phyloP scores from a whole-genome alignment of 1,139 yeast genomes.

The Suhomyces coccinellae region DNA sequence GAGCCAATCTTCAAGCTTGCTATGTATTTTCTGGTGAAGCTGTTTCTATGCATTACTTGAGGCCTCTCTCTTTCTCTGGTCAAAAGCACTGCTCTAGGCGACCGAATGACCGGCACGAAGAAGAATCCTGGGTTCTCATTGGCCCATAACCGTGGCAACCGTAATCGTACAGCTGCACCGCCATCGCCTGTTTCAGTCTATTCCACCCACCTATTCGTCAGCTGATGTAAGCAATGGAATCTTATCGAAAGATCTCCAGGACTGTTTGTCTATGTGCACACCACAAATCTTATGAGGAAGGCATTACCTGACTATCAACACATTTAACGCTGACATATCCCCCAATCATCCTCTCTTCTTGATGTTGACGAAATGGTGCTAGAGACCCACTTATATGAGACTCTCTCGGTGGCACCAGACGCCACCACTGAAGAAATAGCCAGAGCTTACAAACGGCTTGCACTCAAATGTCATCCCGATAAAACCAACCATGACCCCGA shows the following conservation, averaged over 20 bases:
- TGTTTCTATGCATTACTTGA: too few relatives aligned
- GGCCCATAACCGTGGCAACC: too few relatives aligned
- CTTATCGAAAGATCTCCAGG: slow-evolving; percentile 13
- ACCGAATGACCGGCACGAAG: too few relatives aligned
- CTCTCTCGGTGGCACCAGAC: slow-evolving; percentile 33
- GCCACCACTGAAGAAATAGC: slow-evolving; percentile 45
- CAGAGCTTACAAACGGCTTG: slow-evolving; percentile 40
- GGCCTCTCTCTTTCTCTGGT: too few relatives aligned
- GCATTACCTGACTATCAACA: neutral
- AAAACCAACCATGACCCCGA: slow-evolving; percentile 48
- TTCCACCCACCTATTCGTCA: too few relatives aligned
- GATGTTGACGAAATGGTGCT: slow-evolving; percentile 22
- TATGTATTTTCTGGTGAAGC: too few relatives aligned
- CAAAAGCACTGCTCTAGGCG: too few relatives aligned
- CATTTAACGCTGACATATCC: neutral
- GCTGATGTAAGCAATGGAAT: slow-evolving; percentile 13
- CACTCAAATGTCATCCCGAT: slow-evolving; percentile 49
- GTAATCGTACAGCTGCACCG: neutral
- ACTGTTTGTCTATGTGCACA: slow-evolving; percentile 2
- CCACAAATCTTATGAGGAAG: too few relatives aligned
- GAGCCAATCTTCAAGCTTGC: too few relatives aligned
- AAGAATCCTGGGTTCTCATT: too few relatives aligned
- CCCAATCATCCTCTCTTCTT: neutral
- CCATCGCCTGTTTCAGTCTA: neutral
- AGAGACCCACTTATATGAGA: slow-evolving; percentile 41